Base-by-base conservation (phyloP, 2,329 filamentous ascomycete genomes). In the Alternaria alternata region DNA sequence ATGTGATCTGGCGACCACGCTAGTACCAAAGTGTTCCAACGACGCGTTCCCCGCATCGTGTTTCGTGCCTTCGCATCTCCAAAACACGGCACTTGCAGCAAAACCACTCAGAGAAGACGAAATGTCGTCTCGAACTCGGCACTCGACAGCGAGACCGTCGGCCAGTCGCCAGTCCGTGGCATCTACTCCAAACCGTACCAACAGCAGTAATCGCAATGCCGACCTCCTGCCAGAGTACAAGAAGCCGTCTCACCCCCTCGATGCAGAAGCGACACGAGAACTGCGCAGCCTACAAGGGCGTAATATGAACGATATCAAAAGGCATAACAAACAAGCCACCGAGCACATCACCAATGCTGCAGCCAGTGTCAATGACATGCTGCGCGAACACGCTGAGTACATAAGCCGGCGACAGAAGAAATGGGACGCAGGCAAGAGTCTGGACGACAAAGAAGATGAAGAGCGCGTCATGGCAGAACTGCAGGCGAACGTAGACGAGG, bases 321-420 rank as follows among this genome's bases (percentile, higher is more conserved):
- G 79, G 2, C 82, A 87, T 43, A 75, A 87, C 24, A 74, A 78
- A 22, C 72, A 80, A 28, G 84, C 85, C 0, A 78, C 79, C 2
- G 70, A 78, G 1, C 76, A 78, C n/a, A 72, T 90, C 5, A 82
- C 80, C 2, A 75, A 81, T 5, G 78, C 80, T 2, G 86, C 84
- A 0, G 83, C 79, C 3, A 81, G 83, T n/a, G 80, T 87, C 38
- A 88, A 89, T 57, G 87, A 89, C 58, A 81, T 81, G 12, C 69
- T 87, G 3, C 81, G 71, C 66, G 78, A 69, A 64, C 78, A 71
- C 51, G 69, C 61, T 64, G 73, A 79, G 49, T 78, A 78, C 43
- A 69, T 81, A 59, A 75, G 75, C 51, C 71, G 70, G 24, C 68
- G 72, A 30, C 65, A 64, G 52, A 72, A 70, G 61, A 73, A 69